phyloP scores from a whole-genome alignment of 768 basidiomycete genomes.

The Kwoniella dejecticola region DNA sequence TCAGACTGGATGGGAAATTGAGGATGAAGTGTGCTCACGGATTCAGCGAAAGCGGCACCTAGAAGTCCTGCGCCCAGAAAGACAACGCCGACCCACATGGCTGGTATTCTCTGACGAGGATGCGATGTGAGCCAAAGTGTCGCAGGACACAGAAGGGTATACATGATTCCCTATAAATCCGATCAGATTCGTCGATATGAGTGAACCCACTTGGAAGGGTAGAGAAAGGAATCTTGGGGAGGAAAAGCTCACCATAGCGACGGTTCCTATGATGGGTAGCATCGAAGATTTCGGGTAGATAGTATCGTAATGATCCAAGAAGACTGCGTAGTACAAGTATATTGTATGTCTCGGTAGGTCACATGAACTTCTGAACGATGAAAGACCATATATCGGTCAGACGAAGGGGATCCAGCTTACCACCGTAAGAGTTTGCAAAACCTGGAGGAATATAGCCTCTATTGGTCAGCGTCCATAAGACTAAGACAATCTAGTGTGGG shows the following conservation, averaged over 20 bases:
- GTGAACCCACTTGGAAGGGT: no score
- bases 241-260: slow-evolving; percentile 23
- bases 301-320: slow-evolving; percentile 26
- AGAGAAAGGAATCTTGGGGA: no score
- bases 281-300: slow-evolving; percentile 19
- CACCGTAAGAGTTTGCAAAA: slow-evolving; percentile 29
- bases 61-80: slow-evolving; percentile 22
- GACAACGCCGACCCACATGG: slow-evolving; percentile 35
- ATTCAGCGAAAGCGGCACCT: slow-evolving; percentile 28
- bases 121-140: slow-evolving; percentile 27
- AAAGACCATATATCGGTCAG: no score
- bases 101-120: slow-evolving; percentile 16
- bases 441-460: no score
- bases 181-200: neutral
- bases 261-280: slow-evolving; percentile 29
- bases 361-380: no score
- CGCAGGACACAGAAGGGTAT: slow-evolving; percentile 30
- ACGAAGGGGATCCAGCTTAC: slow-evolving; percentile 16
- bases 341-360: no score
- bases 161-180: slow-evolving; percentile 32
- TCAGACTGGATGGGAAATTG: neutral
- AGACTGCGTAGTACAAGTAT: slow-evolving; percentile 27
- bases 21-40: slow-evolving; percentile 9
- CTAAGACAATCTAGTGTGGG: no score
- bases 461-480: no score